Evolutionary conservation across 331 rosid genomes (phyloP), one percentile per base, ranked within the genome.

Genomic region (Dryas integrifolia): DNA sequence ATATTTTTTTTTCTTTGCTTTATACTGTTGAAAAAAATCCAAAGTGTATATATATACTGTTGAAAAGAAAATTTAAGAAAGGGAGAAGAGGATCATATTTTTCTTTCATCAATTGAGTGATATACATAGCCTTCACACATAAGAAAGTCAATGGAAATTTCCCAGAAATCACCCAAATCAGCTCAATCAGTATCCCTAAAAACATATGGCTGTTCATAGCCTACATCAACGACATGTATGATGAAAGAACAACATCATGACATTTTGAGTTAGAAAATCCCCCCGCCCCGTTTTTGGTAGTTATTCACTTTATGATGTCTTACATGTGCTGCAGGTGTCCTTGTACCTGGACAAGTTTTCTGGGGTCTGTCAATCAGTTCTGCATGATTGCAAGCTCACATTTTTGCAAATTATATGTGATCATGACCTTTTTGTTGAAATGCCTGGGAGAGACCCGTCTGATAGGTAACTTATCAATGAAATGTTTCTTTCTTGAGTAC

Each of bases 371-470:
- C 98, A 91, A 82, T 74, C 90, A 2, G 92, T 92, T 75, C 95
- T 94, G 81, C 98, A 94, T 49, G 98, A 94, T 70, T 89, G 98
- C 92, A 94, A 91, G 82, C 98, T 94, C 75, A 84, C 97, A 68
- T 91, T 89, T 84, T 81, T 94, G 70, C 98, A 91, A 83, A 88
- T 94, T 70, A 71, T 91, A 75, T 94, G 97, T 63, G 98, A 94
- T 79, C 98, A 94, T 18, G 98, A 94, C 84, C 97, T 94, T 63
- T 94, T 94, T 81, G 96, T 94, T 72, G 98, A 94, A 89, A 94
- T 94, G 98, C 98, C 98, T 67, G 98, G 98, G 26, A 88, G 98
- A 85, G 98, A 94, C 79, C 97, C 98, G 77, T 94, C 98, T 71
- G 98, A 94, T 79, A 94, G 98, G 98, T 94, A 86, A 70, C 60